Evolutionary conservation across 257 asterid genomes (phyloP).

Genomic region (Solanum virginianum): DNA sequence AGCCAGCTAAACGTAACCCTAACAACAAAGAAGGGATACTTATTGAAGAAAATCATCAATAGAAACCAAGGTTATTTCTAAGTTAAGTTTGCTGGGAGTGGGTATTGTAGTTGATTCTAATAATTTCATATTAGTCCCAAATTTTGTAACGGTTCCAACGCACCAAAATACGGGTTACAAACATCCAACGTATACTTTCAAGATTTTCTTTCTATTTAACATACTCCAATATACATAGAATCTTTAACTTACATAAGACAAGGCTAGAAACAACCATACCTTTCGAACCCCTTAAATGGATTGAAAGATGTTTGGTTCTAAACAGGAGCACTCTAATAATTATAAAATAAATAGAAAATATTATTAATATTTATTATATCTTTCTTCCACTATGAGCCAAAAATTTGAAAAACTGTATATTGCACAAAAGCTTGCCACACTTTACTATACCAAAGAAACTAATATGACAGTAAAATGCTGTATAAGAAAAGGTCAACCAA

Average conservation of each 20-base stretch:
- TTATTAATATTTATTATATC: neutral
- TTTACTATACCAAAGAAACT: neutral
- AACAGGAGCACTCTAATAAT: neutral
- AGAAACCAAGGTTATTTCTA: conserved; percentile 66
- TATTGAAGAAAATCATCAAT: conserved; percentile 64
- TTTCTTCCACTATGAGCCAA: neutral
- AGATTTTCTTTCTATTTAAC: too few species aligned
- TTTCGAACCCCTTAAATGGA: too few species aligned
- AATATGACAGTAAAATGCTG: neutral
- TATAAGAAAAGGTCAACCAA: neutral
- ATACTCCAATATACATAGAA: too few species aligned
- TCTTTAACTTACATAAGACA: too few species aligned
- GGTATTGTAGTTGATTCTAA: too few species aligned
- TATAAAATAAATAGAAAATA: neutral
- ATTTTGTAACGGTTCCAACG: too few species aligned
- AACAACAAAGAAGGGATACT: conserved; percentile 74
- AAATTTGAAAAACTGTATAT: neutral
- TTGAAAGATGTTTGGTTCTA: neutral
- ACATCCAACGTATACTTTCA: too few species aligned
- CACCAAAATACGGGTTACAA: too few species aligned
- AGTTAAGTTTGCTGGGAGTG: conserved; percentile 38
- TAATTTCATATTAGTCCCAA: too few species aligned
- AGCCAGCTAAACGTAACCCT: conserved; percentile 77
- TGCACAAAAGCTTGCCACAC: neutral
- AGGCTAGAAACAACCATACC: too few species aligned